Evolutionary conservation across 306 rosid genomes (phyloP), one percentile per base, ranked within the genome.

Genomic region (Bauhinia variegata): DNA sequence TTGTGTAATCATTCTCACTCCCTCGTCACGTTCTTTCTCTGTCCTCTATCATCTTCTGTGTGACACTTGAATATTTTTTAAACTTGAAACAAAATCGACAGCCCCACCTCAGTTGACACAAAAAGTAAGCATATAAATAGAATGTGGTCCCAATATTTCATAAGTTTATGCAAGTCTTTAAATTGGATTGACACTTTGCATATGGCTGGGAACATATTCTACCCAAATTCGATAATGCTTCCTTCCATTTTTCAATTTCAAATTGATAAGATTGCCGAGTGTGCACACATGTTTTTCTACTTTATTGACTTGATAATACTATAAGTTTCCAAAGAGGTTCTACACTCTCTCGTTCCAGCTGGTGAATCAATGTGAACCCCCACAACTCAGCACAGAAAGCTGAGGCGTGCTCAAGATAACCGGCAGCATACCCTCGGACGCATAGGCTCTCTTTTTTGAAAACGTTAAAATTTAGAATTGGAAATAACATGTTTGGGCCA

Each of bases 121-220:
- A 17, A 6, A 10, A 6, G 4, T 6, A 38, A 6, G 30, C 11
- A 15, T 5, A 38, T 37, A 15, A 9, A 3, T 11, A 43, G 48
- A 4, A 43, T 5, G 30, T 28, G 58, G 58, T 11, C 36, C 58
- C 36, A 51, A 6, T 51, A 8, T 23, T 1, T 23, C 28, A 23
- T 1, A 23, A 23, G 1, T 23, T 23, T 1, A 23, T 23, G 1
- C 1, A 23, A 2, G 28, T 23, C 28, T 23, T 56, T 28, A 8
- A 11, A 33, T 66, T 60, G 17, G 51, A 60, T 36, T 61, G 75
- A 54, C 44, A 53, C 2, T 19, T 16, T 49, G 46, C n/a, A 8
- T 60, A 51, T 44, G 34, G 65, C 74, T 59, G 54, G 82, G 39
- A 33, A 68, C 34, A 13, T 19, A 10, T n/a, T 23, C 38, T 13